Evolutionary conservation across 2,329 filamentous ascomycete genomes (phyloP), one percentile per base, ranked within the genome.

Genomic region (Monosporascus sp.): DNA sequence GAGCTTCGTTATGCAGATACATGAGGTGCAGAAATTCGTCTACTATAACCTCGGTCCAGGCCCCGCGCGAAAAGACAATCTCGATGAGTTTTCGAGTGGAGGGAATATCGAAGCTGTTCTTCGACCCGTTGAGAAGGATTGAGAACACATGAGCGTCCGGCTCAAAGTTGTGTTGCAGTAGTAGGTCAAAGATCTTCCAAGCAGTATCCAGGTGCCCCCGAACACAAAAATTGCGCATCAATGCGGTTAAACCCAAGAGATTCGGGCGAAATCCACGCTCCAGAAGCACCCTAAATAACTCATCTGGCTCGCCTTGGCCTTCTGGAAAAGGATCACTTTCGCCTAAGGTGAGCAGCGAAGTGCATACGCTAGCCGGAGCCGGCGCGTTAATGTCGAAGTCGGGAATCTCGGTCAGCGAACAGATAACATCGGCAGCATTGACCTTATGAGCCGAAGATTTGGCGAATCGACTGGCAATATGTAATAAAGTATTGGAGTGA

Each of bases 111-210:
- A 75, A 69, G 20, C 75, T 74, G 4, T 67, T 65, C 60, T 90
- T 89, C 50, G 88, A 87, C 35, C 87, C 86, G 54, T 86, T 81
- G 43, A 96, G 78, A 37, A 96, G 74, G 28, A 84, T 84, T 1
- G 84, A 77, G 65, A 86, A 89, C 0, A 89, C 86, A 58, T 83
- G 79, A 0, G 72, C 71, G 66, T 95, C 85, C 0, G 89, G 81
- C 51, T 79, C 67, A 17, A 89, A 73, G 3, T 80, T 79, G 58
- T 82, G 77, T 15, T 77, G 70, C 49, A 78, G 71, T 66, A 92
- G 80, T 41, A 84, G 76, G 24, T 84, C 75, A 60, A 86, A 84
- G 49, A 93, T 78, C 41, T 81, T 76, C 72, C 84, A 83, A 0
- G 85, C 87, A 3, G 84, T 81, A 38, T 79, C 74, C 7, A 82